Percentiles rank a stretch among this genome's conserved stretches.
Conservation (phyloP, 495 filamentous ascomycete species). For the Aspergillus ellipticus region DNA sequence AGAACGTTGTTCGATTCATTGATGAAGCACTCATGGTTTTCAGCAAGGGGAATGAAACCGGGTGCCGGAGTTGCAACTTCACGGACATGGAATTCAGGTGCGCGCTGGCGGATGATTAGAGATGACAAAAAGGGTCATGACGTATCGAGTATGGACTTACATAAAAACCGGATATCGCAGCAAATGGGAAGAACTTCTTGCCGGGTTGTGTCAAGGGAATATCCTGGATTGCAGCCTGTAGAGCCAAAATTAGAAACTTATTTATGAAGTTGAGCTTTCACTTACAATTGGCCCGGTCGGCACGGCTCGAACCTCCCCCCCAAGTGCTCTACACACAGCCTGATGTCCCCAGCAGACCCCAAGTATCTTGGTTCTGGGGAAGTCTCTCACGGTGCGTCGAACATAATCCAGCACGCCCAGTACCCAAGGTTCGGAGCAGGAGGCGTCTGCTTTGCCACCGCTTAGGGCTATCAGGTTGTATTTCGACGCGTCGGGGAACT, state of each 20-base stretch:
- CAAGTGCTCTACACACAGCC: neutral
- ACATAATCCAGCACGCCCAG: neutral
- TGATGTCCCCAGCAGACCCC: neutral
- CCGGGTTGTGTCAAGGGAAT: neutral
- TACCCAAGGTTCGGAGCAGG: neutral
- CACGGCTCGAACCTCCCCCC: neutral
- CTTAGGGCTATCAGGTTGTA: neutral
- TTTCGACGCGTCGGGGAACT: neutral
- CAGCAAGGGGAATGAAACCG: neutral
- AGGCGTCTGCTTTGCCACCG: neutral
- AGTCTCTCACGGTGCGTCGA: neutral
- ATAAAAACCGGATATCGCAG: neutral
- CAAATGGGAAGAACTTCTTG: neutral
- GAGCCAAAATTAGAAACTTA: neutral
- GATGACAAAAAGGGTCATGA: no score
- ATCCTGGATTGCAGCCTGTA: neutral
- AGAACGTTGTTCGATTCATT: constrained; percentile 8
- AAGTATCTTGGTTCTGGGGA: neutral
- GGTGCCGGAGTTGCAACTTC: neutral
- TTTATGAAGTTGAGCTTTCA: neutral
- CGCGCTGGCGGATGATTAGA: no score
- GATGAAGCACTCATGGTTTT: constrained; percentile 12
- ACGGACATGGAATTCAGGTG: constrained; percentile 11
- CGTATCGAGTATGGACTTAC: neutral
- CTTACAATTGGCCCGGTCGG: neutral